A percentile compares a stretch with the other conserved stretches of the same genome.
phyloP scores from a whole-genome alignment of 1,284 basidiomycete species.

The Trichosporon inkin region DNA sequence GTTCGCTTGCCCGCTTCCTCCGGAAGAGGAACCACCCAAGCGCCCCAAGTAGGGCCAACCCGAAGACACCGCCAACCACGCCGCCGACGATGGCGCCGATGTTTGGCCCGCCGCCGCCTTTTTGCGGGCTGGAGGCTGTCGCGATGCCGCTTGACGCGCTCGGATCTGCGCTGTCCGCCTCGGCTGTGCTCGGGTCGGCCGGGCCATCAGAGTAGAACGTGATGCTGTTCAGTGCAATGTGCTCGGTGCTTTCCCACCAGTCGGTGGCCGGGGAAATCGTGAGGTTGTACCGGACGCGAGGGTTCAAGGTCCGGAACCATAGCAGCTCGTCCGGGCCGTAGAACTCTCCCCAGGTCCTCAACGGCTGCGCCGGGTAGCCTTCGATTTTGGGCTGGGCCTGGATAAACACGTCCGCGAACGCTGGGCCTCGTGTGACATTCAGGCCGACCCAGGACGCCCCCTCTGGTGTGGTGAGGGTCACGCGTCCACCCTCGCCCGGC shows the following conservation, averaged over 20 bases:
- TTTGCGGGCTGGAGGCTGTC: neutral
- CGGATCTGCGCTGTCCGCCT: neutral
- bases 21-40: neutral
- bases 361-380: neutral
- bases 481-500: neutral
- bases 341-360: neutral
- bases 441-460: neutral
- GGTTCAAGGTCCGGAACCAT: slow-evolving; percentile 1
- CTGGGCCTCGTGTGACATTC: neutral
- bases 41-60: neutral
- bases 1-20: too few species aligned
- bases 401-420: neutral
- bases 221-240: neutral
- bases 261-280: neutral
- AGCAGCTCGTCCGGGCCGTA: slow-evolving; percentile 1
- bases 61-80: neutral
- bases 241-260: neutral
- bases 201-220: slow-evolving; percentile 1
- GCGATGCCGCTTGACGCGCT: neutral
- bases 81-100: neutral
- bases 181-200: neutral
- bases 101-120: neutral
- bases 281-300: neutral
- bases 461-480: neutral
- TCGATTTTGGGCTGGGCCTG: neutral